Base-by-base conservation (phyloP, 192 early-diverging fungal genomes). In the Dissophora ornata region DNA sequence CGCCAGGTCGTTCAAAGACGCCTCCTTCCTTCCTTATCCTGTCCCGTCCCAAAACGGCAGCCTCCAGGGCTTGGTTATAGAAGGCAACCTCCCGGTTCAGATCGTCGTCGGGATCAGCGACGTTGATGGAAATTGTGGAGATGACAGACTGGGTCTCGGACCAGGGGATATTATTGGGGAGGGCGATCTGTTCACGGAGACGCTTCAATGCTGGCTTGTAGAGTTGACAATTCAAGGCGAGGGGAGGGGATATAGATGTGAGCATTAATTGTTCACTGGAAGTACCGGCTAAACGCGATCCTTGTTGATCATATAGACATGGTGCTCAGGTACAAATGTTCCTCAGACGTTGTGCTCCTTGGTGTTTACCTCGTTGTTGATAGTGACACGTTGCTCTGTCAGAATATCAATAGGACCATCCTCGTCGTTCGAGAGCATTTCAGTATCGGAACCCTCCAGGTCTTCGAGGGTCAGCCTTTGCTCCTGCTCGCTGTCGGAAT, bases 51-150 rank as follows among this genome's bases (percentile, higher is more conserved):
- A 80, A 58, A 6, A 84, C 79, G 18, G 88, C 93, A 10, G 92
- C 91, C 63, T 91, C 87, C 12, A 98, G 84, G 7, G 93, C 97
- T 71, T 97, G 96, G 42, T 94, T 86, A 80, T 96, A 96, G 66
- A 98, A 96, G 49, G 93, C 94, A 36, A 96, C 83, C 81, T 98
- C 97, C 44, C 97, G 92, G 48, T 93, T 91, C 51, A 98, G 80
- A 57, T 98, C 97, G 67, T 98, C 91, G 49, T 95, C 82, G 11
- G 88, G 87, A 60, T 92, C 91, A 6, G 85, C 80, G 2, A 86
- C 66, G 18, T 48, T 82, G 50, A 87, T 60, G 5, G 91, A 83
- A 22, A 78, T 49, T 13, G 69, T 67, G 19, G 86, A 90, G 16
- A 84, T 90, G 10, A 93, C 78, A 8, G 81, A 81, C 69, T 89